phyloP scores from a whole-genome alignment of 495 filamentous ascomycete genomes.

The Annulohypoxylon bovei region DNA sequence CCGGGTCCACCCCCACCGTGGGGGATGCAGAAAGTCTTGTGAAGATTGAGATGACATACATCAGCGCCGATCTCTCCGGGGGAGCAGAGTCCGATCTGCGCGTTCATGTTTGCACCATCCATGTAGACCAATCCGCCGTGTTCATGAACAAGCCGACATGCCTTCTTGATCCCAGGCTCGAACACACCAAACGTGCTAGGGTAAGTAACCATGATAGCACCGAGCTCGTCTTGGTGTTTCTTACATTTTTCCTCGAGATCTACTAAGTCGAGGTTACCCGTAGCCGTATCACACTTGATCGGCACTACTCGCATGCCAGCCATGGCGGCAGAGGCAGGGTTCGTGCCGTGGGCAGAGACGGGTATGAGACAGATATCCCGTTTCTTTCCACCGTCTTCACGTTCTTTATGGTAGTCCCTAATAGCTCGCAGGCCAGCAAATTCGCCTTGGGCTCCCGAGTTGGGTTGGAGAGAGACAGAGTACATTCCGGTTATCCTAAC shows the following conservation, averaged over 20 bases:
- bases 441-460: constrained; percentile 97
- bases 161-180: constrained; percentile 89
- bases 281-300: constrained; percentile 88
- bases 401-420: constrained; percentile 81
- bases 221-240: constrained; percentile 85
- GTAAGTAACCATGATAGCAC: constrained; percentile 98
- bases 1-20: constrained; percentile 97
- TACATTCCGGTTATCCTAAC: constrained; percentile 91
- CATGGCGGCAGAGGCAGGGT: constrained; percentile 97
- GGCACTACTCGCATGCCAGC: constrained; percentile 96
- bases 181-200: constrained; percentile 97
- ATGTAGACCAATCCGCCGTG: constrained; percentile 97
- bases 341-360: constrained; percentile 96
- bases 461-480: constrained; percentile 90
- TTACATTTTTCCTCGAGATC: constrained; percentile 90
- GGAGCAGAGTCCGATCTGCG: constrained; percentile 96
- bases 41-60: constrained; percentile 96
- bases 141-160: constrained; percentile 84
- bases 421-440: constrained; percentile 95
- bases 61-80: constrained; percentile 97
- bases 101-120: constrained; percentile 99
- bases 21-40: constrained; percentile 99
- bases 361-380: constrained; percentile 97
- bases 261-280: constrained; percentile 88
- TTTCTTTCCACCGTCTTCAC: constrained; percentile 62